Evolutionary conservation across 140 eudicot species (phyloP).

Genomic region (Senecio squalidus): DNA sequence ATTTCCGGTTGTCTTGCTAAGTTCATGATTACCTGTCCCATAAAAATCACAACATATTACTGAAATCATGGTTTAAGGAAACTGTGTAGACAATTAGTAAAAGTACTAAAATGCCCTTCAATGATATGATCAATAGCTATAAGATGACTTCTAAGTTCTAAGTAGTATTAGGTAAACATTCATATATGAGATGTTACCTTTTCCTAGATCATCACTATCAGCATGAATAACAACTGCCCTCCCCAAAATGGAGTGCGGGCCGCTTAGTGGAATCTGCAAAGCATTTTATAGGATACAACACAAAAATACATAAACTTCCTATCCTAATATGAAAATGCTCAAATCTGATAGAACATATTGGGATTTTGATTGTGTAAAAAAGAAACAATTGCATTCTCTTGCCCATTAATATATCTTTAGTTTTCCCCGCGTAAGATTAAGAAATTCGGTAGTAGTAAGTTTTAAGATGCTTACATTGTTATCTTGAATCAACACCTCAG

Average conservation of each 20-base stretch:
- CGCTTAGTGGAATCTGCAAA: conserved; percentile 63
- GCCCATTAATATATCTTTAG: neutral
- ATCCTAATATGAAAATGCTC: neutral
- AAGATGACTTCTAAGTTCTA: neutral
- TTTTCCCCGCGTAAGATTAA: neutral
- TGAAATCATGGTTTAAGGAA: neutral
- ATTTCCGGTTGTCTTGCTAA: conserved; percentile 86
- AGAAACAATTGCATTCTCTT: conserved; percentile 4
- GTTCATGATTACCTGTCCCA: conserved; percentile 79
- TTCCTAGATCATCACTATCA: conserved; percentile 81
- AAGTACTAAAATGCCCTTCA: conserved; percentile 2
- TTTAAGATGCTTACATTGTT: conserved; percentile 39
- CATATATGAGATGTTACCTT: conserved; percentile 33
- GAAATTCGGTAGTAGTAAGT: neutral
- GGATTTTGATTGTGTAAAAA: no score
- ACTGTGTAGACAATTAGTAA: neutral
- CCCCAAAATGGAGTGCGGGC: conserved; percentile 68
- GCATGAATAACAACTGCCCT: conserved; percentile 92
- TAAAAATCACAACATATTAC: neutral
- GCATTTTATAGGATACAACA: conserved; percentile 4
- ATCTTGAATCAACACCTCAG: conserved; percentile 78
- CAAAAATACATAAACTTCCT: neutral
- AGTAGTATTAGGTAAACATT: neutral
- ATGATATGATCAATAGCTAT: neutral
- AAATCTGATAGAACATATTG: neutral